phyloP scores from a whole-genome alignment of 129 eudicot genomes.

The Tagetes erecta region DNA sequence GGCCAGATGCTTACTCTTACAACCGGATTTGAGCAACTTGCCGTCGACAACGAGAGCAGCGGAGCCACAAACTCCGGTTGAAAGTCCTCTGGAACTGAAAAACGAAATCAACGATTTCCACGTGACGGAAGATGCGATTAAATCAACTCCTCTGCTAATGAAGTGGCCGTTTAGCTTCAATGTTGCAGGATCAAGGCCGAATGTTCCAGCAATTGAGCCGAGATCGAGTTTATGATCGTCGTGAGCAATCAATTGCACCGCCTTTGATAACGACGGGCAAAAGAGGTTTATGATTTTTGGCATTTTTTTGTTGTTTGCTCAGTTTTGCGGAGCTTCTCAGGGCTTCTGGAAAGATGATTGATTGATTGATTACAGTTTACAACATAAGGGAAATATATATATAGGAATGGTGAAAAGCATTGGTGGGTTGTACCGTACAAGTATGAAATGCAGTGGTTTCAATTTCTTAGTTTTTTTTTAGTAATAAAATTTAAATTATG shows the following conservation, averaged over 20 bases:
- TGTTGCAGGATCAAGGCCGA: conserved; percentile 72
- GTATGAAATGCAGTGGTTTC: neutral
- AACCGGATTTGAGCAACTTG: conserved; percentile 55
- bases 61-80: conserved; percentile 59
- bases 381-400: neutral
- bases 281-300: conserved; percentile 40
- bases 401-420: neutral
- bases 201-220: conserved; percentile 62
- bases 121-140: conserved; percentile 77
- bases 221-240: conserved; percentile 69
- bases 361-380: too few species aligned
- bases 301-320: conserved; percentile 25
- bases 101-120: conserved; percentile 79
- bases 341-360: conserved; percentile 20
- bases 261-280: conserved; percentile 60
- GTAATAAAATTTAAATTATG: too few species aligned
- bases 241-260: conserved; percentile 42
- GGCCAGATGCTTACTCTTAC: conserved; percentile 53
- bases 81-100: conserved; percentile 60
- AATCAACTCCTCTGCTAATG: conserved; percentile 71
- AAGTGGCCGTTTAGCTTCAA: conserved; percentile 87
- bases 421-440: neutral
- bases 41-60: conserved; percentile 62
- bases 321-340: conserved; percentile 21
- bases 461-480: neutral